A percentile compares a stretch with the other conserved stretches of the same genome.
phyloP scores from a whole-genome alignment of 192 early-diverging fungal species.

The Linnemannia elongata region DNA sequence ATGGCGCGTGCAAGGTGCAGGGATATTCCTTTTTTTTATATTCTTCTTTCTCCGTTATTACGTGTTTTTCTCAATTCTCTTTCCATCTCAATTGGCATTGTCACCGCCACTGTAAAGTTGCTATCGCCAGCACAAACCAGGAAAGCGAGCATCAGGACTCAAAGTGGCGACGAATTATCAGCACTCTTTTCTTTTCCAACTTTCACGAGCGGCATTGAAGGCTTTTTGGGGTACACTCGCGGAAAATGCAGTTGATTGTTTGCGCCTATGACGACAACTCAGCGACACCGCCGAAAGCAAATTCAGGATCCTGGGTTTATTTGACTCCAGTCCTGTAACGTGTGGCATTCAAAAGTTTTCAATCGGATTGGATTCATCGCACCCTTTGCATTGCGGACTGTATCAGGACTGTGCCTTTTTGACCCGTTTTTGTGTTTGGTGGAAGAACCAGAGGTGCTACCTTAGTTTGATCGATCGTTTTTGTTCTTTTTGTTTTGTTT shows the following conservation, averaged over 20 bases:
- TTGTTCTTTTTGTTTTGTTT: background rate
- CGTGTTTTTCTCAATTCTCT: background rate
- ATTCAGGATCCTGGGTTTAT: background rate
- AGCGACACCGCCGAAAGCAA: constrained; percentile 31
- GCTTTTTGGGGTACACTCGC: background rate
- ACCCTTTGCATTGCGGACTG: constrained; percentile 30
- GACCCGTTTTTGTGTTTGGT: background rate
- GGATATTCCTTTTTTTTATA: background rate
- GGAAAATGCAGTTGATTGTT: constrained; percentile 23
- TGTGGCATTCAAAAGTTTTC: constrained; percentile 55
- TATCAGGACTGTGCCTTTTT: background rate
- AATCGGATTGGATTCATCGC: constrained; percentile 56
- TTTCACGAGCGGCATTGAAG: background rate
- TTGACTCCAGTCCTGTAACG: background rate
- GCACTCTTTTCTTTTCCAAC: background rate
- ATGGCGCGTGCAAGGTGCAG: constrained; percentile 4
- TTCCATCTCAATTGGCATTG: background rate
- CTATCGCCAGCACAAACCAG: background rate
- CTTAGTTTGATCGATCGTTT: background rate
- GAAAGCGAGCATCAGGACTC: background rate
- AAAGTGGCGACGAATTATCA: background rate
- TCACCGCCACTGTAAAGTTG: background rate
- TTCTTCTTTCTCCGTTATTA: background rate
- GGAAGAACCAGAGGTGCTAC: background rate
- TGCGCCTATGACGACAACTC: constrained; percentile 54